Evolutionary conservation across 148 eudicot genomes (phyloP).

Genomic region (Rhododendron kiyosumense): DNA sequence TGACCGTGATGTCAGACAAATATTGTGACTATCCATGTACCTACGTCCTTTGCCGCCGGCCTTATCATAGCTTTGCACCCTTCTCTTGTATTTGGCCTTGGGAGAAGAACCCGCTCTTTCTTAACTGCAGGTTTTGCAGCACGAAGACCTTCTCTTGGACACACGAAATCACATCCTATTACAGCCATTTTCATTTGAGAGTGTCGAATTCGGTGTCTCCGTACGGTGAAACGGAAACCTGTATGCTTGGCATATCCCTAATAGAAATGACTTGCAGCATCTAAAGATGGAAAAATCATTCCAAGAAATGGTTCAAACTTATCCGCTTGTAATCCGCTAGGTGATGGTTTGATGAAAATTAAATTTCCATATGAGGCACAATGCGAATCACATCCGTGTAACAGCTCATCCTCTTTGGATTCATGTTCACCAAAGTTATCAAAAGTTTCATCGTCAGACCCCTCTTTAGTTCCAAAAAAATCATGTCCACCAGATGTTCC

Average conservation of each 20-base stretch:
- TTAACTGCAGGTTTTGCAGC: conserved; percentile 3
- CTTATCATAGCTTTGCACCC: conserved; percentile 10
- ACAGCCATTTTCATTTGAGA: conserved; percentile 5
- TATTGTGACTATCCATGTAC: conserved; percentile 1
- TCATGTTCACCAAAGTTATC: neutral
- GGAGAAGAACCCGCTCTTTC: conserved; percentile 2
- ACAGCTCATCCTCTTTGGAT: conserved; percentile 2
- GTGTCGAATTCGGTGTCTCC: conserved; percentile 5
- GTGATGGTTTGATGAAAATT: neutral
- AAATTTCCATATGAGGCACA: neutral
- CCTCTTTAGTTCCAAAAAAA: neutral
- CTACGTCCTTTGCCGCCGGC: neutral
- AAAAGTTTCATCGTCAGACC: neutral
- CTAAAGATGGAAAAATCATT: neutral
- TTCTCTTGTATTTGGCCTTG: conserved; percentile 8
- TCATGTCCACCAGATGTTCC: neutral
- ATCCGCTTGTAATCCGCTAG: neutral
- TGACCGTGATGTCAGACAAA: neutral
- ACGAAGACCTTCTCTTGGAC: conserved; percentile 5
- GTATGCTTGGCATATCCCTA: conserved; percentile 9
- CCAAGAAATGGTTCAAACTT: conserved; percentile 2
- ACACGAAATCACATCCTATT: neutral
- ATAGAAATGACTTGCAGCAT: neutral
- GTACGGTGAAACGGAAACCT: neutral
- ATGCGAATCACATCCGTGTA: neutral